Evolutionary conservation across 2,329 filamentous ascomycete genomes (phyloP).

Genomic region (Colletotrichum sp.): DNA sequence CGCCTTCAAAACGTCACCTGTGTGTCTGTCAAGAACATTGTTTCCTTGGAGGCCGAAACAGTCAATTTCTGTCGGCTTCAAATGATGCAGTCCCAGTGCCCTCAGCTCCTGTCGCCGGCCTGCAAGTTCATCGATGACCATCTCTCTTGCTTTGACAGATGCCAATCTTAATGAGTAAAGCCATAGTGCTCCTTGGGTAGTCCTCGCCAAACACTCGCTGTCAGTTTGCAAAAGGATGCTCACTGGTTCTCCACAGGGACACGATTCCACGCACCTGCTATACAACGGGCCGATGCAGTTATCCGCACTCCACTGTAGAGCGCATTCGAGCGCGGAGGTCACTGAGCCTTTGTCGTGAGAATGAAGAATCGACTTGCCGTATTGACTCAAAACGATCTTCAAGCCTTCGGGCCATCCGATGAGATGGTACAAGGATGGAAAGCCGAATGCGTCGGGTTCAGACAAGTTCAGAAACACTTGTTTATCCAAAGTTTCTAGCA

Average conservation of each 20-base stretch:
- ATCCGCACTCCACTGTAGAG: not conserved
- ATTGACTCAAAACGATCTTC: not conserved
- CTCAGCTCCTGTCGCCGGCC: not conserved
- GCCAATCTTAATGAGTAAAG: rapidly evolving
- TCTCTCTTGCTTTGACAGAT: not conserved
- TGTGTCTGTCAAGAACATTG: not conserved
- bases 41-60: not conserved
- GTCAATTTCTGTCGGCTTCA: not conserved
- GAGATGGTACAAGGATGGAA: not conserved
- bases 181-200: rapidly evolving
- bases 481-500: rapidly evolving
- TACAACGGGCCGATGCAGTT: rapidly evolving
- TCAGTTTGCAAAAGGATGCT: not conserved
- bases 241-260: not conserved
- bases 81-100: not conserved
- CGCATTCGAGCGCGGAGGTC: rapidly evolving
- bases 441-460: not conserved
- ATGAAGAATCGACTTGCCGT: not conserved
- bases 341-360: not conserved
- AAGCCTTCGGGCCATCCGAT: not conserved
- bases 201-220: not conserved
- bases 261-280: not conserved
- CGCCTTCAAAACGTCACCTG: not conserved
- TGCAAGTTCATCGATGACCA: not conserved
- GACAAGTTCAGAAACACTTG: rapidly evolving